Evolutionary conservation across 768 basidiomycete species (phyloP).

Genomic region (Coprinopsis sp.): DNA sequence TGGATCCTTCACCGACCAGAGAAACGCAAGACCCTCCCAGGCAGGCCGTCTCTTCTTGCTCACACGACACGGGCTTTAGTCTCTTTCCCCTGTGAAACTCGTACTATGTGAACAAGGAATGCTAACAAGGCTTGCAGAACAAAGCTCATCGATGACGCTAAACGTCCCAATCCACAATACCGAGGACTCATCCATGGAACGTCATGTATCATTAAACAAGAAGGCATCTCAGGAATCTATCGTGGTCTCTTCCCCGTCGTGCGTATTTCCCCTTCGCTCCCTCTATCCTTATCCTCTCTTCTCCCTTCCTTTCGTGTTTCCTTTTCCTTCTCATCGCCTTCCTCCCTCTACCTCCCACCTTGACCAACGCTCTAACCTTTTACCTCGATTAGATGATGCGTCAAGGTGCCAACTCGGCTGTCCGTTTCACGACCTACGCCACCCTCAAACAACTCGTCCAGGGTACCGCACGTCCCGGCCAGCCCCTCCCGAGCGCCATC

Average conservation of each 20-base stretch:
- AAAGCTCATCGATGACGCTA: slow-evolving; percentile 93
- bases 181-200: slow-evolving; percentile 87
- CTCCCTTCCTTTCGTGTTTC: no score
- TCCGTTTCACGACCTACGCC: slow-evolving; percentile 92
- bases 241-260: slow-evolving; percentile 93
- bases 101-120: no score
- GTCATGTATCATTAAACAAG: slow-evolving; percentile 69
- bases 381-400: slow-evolving; percentile 75
- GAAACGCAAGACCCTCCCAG: no score
- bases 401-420: slow-evolving; percentile 96
- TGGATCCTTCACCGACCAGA: no score
- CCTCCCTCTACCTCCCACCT: no score
- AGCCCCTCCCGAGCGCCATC: slow-evolving; percentile 77
- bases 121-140: slow-evolving; percentile 51
- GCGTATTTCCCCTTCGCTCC: slow-evolving; percentile 25
- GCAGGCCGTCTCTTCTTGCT: no score
- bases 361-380: slow-evolving; percentile 1
- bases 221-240: slow-evolving; percentile 83
- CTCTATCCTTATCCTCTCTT: no score
- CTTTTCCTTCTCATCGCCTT: no score
- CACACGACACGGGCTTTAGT: no score
- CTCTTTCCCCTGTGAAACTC: no score
- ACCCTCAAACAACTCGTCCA: slow-evolving; percentile 93
- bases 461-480: slow-evolving; percentile 76
- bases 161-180: slow-evolving; percentile 79